phyloP scores from a whole-genome alignment of 176 grass and related monocot species.

The Triticum timopheevii region DNA sequence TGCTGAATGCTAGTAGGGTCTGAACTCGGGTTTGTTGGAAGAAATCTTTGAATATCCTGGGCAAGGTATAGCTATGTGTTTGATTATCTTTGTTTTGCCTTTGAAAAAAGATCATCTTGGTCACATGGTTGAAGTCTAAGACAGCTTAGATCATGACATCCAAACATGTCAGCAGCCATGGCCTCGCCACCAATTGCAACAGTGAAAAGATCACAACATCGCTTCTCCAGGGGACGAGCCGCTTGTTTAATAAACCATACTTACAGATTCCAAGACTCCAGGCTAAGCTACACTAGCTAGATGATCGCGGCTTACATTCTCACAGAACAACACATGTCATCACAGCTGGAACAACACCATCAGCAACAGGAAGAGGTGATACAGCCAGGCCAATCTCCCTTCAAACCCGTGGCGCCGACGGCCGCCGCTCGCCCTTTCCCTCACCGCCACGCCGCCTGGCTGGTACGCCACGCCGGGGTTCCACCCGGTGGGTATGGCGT shows the following conservation, averaged over 20 bases:
- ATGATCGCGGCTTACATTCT: not conserved
- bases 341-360: constrained; percentile 9
- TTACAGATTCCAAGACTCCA: not conserved
- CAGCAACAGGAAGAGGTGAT: constrained; percentile 22
- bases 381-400: not conserved
- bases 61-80: not conserved
- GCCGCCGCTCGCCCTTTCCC: not conserved
- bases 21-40: not conserved
- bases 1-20: not conserved
- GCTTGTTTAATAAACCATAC: constrained; percentile 3
- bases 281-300: not conserved
- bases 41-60: not conserved
- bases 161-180: too few species aligned
- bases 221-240: not conserved
- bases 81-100: not conserved
- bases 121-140: not conserved
- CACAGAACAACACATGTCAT: not conserved
- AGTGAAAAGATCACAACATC: not conserved
- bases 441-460: constrained; percentile 35
- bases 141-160: not conserved
- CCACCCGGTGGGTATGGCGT: constrained; percentile 48
- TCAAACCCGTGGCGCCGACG: not conserved
- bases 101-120: not conserved
- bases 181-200: too few species aligned
- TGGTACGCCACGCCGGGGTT: constrained; percentile 33